Conservation (phyloP, 83 land plant species). For the Isoetes engelmannii region DNA sequence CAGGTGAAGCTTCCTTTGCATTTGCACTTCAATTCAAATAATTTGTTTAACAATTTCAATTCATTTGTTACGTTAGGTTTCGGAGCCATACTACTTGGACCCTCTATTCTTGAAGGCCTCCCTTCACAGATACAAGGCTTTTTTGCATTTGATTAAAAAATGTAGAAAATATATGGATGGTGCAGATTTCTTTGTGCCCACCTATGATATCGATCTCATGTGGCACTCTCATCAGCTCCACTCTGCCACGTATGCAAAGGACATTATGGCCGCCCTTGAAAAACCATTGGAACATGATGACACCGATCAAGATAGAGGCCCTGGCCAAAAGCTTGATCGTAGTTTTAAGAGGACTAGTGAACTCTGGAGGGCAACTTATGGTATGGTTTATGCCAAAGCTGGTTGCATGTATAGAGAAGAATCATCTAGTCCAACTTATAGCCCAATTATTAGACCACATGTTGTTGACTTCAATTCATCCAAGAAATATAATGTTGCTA, state of each 20-base stretch:
- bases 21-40: not conserved
- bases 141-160: conserved; percentile 43
- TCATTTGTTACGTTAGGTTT: conserved; percentile 20
- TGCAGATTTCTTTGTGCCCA: conserved; percentile 40
- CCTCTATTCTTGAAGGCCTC: conserved; percentile 55
- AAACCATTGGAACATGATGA: conserved; percentile 32
- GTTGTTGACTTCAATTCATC: too few relatives aligned
- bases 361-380: conserved; percentile 58
- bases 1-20: conserved; percentile 20
- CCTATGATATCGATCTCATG: conserved; percentile 70
- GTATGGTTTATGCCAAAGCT: conserved; percentile 73
- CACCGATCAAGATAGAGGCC: conserved; percentile 27
- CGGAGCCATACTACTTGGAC: conserved; percentile 53
- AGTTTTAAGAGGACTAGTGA: conserved; percentile 44
- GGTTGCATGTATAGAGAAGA: conserved; percentile 34
- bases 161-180: conserved; percentile 5
- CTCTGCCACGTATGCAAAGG: conserved; percentile 56
- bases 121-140: conserved; percentile 56
- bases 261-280: conserved; percentile 36
- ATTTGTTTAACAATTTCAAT: not conserved
- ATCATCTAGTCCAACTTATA: conserved; percentile 15
- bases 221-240: conserved; percentile 72
- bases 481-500: too few relatives aligned
- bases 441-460: too few relatives aligned
- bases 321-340: conserved; percentile 27